A percentile compares a stretch with the other conserved stretches of the same genome.
phyloP scores from a whole-genome alignment of 2,329 filamentous ascomycete species.

The Diplodia intermedia region DNA sequence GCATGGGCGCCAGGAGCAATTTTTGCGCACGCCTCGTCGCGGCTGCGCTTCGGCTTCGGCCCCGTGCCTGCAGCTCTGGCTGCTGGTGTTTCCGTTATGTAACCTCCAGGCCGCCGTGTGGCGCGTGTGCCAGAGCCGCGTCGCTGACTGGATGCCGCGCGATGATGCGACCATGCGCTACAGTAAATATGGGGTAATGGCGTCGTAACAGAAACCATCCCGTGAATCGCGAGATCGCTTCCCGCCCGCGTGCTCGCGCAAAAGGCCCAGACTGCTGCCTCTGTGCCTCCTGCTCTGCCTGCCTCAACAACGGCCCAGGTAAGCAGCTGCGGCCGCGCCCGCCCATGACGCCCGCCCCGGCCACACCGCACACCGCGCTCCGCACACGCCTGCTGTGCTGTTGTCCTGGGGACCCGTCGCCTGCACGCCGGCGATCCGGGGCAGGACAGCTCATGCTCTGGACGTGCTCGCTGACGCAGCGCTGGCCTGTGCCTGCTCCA shows the following conservation, averaged over 20 bases:
- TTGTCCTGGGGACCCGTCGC: slow-evolving; percentile 1
- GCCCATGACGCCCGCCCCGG: slow-evolving; percentile 20
- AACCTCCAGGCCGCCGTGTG: slow-evolving; percentile 23
- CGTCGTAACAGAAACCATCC: slow-evolving; percentile 28
- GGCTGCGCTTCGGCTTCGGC: slow-evolving; percentile 21
- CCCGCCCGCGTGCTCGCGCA: neutral
- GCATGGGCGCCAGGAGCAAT: slow-evolving; percentile 44
- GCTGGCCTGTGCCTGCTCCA: neutral
- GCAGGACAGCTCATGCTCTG: neutral
- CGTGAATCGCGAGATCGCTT: slow-evolving; percentile 27
- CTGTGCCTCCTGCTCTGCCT: neutral
- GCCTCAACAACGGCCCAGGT: neutral
- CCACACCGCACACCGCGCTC: neutral
- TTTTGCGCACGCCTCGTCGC: slow-evolving; percentile 25
- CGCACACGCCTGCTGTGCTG: neutral
- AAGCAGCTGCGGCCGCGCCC: neutral
- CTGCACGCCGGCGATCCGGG: slow-evolving; percentile 15
- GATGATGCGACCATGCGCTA: slow-evolving; percentile 24
- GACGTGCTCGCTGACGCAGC: neutral
- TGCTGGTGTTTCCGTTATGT: slow-evolving; percentile 24
- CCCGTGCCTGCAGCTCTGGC: slow-evolving; percentile 21
- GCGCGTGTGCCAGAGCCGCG: slow-evolving; percentile 29
- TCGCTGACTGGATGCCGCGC: slow-evolving; percentile 16
- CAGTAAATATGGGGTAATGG: slow-evolving; percentile 31
- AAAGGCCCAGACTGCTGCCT: slow-evolving; percentile 11